Evolutionary conservation across 192 early-diverging fungal species (phyloP), one percentile per base, ranked within the genome.

Genomic region (Rhizoclosmatium globosum): DNA sequence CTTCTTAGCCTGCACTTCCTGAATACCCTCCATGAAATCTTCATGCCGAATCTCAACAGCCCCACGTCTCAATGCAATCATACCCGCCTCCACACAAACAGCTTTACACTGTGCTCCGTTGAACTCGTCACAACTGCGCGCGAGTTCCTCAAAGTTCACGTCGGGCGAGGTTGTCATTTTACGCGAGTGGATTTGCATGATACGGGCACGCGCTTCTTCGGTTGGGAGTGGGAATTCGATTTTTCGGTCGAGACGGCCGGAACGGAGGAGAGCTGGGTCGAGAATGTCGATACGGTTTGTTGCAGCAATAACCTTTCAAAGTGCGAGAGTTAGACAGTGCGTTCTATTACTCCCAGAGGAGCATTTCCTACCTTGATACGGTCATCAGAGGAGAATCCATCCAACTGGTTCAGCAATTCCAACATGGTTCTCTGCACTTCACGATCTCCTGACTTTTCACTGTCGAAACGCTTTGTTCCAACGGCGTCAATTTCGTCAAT

Each of bases 21-120:
- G 74, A 41, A 58, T 72, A 77, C 88, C 88, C 80, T 98, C 96
- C 95, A 98, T 96, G 83, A 94, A 99, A 77, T 99, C 98, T 83
- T 99, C 98, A 74, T 99, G 98, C 58, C 81, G 90, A 76, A 99
- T 91, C 83, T 96, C 90, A 19, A 89, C 89, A 4, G 94, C 95
- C 0, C 94, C 94, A 41, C 98, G 87, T 42, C 98, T 89, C 68
- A 99, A 83, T 39, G 98, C 98, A 89, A 98, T 91, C 98, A 99
- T 99, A 68, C 98, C 96, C 7, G 96, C 96, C 84, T 98, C 96
- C 19, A 98, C 97, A 85, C 98, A 99, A 57, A 98, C 93, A 45
- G 98, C 98, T 86, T 99, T 99, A 89, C 94, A 97, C 82, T 99
- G 98, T 9, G 98, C 98, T 44, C 98, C 98, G 78, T 99, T 99